Evolutionary conservation across 768 basidiomycete species (phyloP).

Genomic region (Solioccasus polychromus): DNA sequence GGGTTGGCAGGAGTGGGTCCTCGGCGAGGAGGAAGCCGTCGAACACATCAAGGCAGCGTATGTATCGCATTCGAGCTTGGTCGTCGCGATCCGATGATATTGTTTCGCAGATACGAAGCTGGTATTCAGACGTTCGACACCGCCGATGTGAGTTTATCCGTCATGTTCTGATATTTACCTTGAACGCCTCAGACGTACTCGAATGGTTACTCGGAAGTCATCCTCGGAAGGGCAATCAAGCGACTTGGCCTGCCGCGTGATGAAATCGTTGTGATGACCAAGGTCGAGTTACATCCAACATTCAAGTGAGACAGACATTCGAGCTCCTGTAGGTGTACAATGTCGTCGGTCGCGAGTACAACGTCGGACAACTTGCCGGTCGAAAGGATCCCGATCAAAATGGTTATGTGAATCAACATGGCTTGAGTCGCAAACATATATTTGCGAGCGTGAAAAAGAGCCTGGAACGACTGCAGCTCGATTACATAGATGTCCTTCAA

Average conservation of each 20-base stretch:
- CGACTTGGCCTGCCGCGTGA: conserved; percentile 64
- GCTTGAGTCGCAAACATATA: conserved; percentile 53
- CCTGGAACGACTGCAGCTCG: conserved; percentile 41
- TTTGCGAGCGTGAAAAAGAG: conserved; percentile 51
- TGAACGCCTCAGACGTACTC: conserved; percentile 49
- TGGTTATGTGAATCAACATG: conserved; percentile 49
- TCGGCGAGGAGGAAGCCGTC: conserved; percentile 43
- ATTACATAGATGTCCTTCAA: conserved; percentile 60
- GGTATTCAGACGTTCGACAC: conserved; percentile 38
- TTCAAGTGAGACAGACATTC: neutral
- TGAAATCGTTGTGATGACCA: conserved; percentile 76
- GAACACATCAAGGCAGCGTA: conserved; percentile 49
- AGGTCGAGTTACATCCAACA: conserved; percentile 35
- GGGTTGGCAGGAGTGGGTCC: conserved; percentile 54
- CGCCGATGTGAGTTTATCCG: conserved; percentile 26
- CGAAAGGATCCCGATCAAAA: conserved; percentile 32
- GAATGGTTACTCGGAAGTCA: conserved; percentile 60
- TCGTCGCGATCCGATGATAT: neutral
- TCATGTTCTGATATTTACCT: neutral
- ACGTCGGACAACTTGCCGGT: conserved; percentile 7
- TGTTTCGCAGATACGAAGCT: conserved; percentile 29
- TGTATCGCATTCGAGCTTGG: conserved; percentile 5
- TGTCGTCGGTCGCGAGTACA: conserved; percentile 27
- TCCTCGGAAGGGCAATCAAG: conserved; percentile 73
- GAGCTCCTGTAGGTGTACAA: conserved; percentile 39